These are phyloP conservation scores for Cladosporium cucumerinum DNA, from an alignment of 2,329 filamentous ascomycete genomes.

Conservation along the genomic window DNA sequence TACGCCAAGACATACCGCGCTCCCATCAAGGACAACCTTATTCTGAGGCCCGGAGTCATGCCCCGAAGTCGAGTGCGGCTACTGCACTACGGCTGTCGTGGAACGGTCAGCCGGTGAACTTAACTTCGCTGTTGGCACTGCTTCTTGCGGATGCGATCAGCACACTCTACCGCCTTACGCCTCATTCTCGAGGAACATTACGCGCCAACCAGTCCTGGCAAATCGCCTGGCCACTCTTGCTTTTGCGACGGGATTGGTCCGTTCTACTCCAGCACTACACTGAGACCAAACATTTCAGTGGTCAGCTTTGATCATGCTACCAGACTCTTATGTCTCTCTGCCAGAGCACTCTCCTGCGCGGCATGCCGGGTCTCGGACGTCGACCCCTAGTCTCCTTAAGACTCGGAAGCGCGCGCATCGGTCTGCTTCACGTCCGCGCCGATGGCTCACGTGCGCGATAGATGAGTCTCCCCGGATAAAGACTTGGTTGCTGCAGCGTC, in stretches of 20 bases:
- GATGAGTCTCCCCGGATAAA: background rate
- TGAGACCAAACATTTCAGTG: background rate
- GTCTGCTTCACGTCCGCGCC: background rate
- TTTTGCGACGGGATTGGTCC: background rate
- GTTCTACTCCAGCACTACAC: background rate
- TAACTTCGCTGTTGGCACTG: background rate
- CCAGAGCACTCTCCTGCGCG: background rate
- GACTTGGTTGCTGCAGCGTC: background rate
- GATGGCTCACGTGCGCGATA: background rate
- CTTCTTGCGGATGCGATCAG: conserved; percentile 4
- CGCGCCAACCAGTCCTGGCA: background rate
- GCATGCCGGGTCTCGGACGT: background rate
- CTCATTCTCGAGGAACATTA: background rate
- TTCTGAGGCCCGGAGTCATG: background rate
- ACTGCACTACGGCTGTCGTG: background rate
- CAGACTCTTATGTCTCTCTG: background rate
- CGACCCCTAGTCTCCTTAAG: background rate
- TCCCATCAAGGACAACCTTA: conserved; percentile 4
- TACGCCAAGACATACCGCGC: conserved; percentile 1
- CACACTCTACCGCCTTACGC: background rate
- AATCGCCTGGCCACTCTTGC: background rate
- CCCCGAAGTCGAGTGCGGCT: background rate
- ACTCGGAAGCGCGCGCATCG: background rate
- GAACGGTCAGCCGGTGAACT: conserved; percentile 8
- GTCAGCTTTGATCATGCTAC: background rate